Evolutionary conservation across 208 protist species (phyloP), one percentile per base, ranked within the genome.

Genomic region (Acanthamoeba castellanii): DNA sequence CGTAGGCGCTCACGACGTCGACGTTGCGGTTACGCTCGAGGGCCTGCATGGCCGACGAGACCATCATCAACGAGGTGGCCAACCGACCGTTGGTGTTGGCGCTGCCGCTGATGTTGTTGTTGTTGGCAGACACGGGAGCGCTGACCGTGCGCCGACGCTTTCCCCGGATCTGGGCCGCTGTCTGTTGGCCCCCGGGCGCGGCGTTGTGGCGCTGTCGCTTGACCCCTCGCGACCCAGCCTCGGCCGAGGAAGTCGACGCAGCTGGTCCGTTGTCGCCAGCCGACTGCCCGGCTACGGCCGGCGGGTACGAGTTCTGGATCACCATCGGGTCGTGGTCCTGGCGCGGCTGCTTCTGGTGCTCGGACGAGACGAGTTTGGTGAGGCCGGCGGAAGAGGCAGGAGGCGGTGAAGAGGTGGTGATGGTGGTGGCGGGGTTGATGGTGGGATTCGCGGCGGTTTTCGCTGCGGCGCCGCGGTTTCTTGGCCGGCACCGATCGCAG

Each of bases 401-500:
- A 30, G 32, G 25, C 3, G 42, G 45, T 8, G 76, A 1, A 57
- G 76, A 13, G 25, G 42, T 22, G 76, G 42, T 6, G 4, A n/a
- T 6, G 34, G 30, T 25, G 7, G 30, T 8, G 30, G 32, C 11
- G 1, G 68, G 14, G 34, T 1, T 25, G 7, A 30, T 8, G 30
- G 68, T 7, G 16, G 30, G 14, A 25, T 32, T 76, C 16, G 34
- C 34, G 0, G 68, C 27, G 13, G 9, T 32, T 25, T 76, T 32
- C 22, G 76, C 18, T 0, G 76, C 25, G 25, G 76, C 42, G 42
- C 81, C 20, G 16, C 81, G 81, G 52, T 88, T 88, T 47, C 81
- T 55, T 18, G 81, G 81, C 6, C 81, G 81, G 27, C 81, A 88
- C 30, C 81, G 81, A 27, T 88, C 81, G 50, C 81, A 88, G 81